phyloP scores from a whole-genome alignment of 164 flowering plant genomes.

The Berberis vulgaris region DNA sequence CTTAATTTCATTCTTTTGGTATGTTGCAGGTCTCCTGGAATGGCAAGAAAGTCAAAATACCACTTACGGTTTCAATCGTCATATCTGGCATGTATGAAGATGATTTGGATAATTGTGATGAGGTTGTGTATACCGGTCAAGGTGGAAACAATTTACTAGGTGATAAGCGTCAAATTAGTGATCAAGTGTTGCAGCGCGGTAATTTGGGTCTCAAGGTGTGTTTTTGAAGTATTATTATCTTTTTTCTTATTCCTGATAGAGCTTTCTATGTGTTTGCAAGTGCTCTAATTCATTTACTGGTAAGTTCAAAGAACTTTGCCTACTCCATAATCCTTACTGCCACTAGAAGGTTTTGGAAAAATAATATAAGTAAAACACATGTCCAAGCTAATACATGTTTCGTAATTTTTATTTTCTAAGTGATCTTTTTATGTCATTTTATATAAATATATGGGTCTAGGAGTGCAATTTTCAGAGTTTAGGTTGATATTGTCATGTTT shows the following conservation, averaged over 20 bases:
- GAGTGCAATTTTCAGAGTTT: no score
- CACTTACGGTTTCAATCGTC: not conserved
- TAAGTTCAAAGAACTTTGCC: no score
- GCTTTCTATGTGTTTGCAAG: not conserved
- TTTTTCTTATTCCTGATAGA: not conserved
- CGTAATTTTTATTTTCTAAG: no score
- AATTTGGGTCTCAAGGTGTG: conserved; percentile 7
- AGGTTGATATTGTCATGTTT: no score
- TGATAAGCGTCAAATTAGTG: not conserved
- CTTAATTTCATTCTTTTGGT: not conserved
- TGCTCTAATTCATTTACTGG: no score
- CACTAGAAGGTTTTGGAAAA: no score
- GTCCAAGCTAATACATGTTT: no score
- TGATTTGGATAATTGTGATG: not conserved
- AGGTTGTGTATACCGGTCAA: not conserved
- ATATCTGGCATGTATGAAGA: not conserved
- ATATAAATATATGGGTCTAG: not conserved
- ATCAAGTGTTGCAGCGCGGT: not conserved
- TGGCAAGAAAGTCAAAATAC: not conserved
- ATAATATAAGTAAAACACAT: no score
- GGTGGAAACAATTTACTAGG: not conserved
- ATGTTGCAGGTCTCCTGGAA: not conserved
- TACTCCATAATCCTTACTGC: no score
- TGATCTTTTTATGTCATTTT: not conserved
- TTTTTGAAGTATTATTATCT: conserved; percentile 4